A percentile compares a stretch with the other conserved stretches of the same genome.
phyloP scores from a whole-genome alignment of 805 yeast genomes.

The Saccharomycopsis lassenensis region DNA sequence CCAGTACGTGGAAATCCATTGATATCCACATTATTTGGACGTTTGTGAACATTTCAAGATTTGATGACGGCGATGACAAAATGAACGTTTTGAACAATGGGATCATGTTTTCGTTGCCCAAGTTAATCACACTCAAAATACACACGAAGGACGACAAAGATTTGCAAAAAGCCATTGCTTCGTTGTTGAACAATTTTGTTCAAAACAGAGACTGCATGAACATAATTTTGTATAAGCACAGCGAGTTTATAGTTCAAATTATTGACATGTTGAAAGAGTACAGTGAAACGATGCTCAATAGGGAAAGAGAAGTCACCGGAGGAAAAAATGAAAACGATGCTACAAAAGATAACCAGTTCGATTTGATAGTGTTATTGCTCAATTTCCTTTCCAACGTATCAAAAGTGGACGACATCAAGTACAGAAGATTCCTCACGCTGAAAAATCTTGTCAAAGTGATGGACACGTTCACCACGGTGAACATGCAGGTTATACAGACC shows the following conservation, averaged over 20 bases:
- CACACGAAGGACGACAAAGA: slow-evolving; percentile 7
- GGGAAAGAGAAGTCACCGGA: background rate
- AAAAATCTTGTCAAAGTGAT: slow-evolving; percentile 6
- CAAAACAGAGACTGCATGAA: slow-evolving; percentile 6
- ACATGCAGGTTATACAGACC: slow-evolving; percentile 3
- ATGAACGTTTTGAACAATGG: slow-evolving; percentile 10
- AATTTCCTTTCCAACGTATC: slow-evolving; percentile 10
- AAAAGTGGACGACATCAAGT: slow-evolving; percentile 12
- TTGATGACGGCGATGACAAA: slow-evolving; percentile 11
- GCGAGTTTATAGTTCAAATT: slow-evolving; percentile 5
- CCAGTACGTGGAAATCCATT: slow-evolving; percentile 5
- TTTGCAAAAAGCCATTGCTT: slow-evolving; percentile 14
- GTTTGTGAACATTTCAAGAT: slow-evolving; percentile 13
- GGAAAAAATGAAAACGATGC: background rate
- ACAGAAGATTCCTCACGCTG: slow-evolving; percentile 9
- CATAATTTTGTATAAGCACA: slow-evolving; percentile 10
- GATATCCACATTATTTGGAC: slow-evolving; percentile 16
- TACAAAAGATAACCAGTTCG: slow-evolving; percentile 5
- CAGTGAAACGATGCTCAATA: slow-evolving; percentile 2
- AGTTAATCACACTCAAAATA: slow-evolving; percentile 9
- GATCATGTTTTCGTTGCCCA: slow-evolving; percentile 7
- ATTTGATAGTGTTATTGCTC: slow-evolving; percentile 10
- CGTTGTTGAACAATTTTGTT: slow-evolving; percentile 13
- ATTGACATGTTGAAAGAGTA: slow-evolving; percentile 8
- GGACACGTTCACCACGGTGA: slow-evolving; percentile 2